Evolutionary conservation across 2,329 filamentous ascomycete species (phyloP), one percentile per base, ranked within the genome.

Genomic region (Aspergillus eucalypticola): DNA sequence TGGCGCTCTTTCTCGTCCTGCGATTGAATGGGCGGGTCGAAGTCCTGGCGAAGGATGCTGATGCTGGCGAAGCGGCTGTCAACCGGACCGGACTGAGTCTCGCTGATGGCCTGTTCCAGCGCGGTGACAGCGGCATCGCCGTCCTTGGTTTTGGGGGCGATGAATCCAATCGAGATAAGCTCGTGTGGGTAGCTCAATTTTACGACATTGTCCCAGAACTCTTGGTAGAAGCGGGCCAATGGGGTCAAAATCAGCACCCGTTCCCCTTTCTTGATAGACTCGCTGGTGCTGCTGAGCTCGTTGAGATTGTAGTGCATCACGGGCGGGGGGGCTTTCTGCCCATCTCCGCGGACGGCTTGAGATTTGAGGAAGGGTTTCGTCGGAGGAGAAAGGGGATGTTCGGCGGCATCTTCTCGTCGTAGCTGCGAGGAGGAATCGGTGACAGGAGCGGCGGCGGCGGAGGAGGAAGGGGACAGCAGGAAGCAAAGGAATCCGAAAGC

Each of bases 281-380:
- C 84, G 54, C 83, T 75, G 19, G 93, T 90, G 60, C 91, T 91
- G 46, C 93, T 97, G 68, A 98, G 86, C 78, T 94, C 93, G 83
- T 98, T 98, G 78, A 99, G 89, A 75, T 96, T 88, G 82, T 97
- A 98, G 75, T 91, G 92, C 39, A 91, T 86, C 50, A 99, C 93
- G 8, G 94, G 93, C 56, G 94, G 92, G 52, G 92, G 89, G 46
- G 83, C 81, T 58, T 77, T 73, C 66, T 78, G 82, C 60, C 75
- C 83, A 72, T 82, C 84, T 29, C 69, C 62, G 50, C 71, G 69
- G 27, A 70, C 41, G 60, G 77, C 79, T 66, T 86, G 85, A 23
- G 84, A 80, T 73, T 92, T 93, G 71, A 85, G 83, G 77, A 91
- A 91, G 35, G 89, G 88, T 60, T 90, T 86, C 21, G 89, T 90